Conservation (phyloP, 768 basidiomycete species). For the Cubamyces sp. region DNA sequence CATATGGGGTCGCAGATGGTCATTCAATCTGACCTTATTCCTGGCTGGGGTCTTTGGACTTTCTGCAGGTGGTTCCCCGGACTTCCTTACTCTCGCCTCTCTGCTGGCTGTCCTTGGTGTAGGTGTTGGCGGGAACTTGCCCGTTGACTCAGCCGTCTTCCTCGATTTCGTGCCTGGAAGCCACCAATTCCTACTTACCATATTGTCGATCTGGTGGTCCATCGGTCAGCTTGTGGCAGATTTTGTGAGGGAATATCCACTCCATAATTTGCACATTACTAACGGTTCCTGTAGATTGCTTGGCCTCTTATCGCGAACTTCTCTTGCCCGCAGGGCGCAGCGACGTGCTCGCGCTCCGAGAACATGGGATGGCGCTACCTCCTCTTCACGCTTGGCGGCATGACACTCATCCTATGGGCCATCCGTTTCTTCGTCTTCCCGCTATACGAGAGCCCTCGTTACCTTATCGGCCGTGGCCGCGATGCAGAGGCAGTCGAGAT, state of each 20-base stretch:
- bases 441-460: slow-evolving; percentile 61
- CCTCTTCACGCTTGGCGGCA: slow-evolving; percentile 53
- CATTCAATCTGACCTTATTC: slow-evolving; percentile 59
- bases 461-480: slow-evolving; percentile 55
- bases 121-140: slow-evolving; percentile 61
- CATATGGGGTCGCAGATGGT: slow-evolving; percentile 56
- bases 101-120: slow-evolving; percentile 50
- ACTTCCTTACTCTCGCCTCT: slow-evolving; percentile 52
- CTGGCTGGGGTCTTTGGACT: slow-evolving; percentile 58
- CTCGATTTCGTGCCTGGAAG: slow-evolving; percentile 56
- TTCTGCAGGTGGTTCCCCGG: slow-evolving; percentile 49
- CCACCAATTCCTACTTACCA: slow-evolving; percentile 61
- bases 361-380: slow-evolving; percentile 74
- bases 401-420: slow-evolving; percentile 56
- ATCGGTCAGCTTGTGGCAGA: slow-evolving; percentile 56
- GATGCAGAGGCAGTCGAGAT: slow-evolving; percentile 55
- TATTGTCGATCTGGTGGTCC: slow-evolving; percentile 64
- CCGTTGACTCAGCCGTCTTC: slow-evolving; percentile 58
- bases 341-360: slow-evolving; percentile 43
- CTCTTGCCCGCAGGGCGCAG: slow-evolving; percentile 45
- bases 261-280: not conserved
- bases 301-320: slow-evolving; percentile 63
- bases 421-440: slow-evolving; percentile 57
- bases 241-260: slow-evolving; percentile 39
- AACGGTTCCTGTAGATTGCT: slow-evolving; percentile 43